Evolutionary conservation across 768 basidiomycete genomes (phyloP), one percentile per base, ranked within the genome.

Genomic region (Porpolomopsis calyptriformis): DNA sequence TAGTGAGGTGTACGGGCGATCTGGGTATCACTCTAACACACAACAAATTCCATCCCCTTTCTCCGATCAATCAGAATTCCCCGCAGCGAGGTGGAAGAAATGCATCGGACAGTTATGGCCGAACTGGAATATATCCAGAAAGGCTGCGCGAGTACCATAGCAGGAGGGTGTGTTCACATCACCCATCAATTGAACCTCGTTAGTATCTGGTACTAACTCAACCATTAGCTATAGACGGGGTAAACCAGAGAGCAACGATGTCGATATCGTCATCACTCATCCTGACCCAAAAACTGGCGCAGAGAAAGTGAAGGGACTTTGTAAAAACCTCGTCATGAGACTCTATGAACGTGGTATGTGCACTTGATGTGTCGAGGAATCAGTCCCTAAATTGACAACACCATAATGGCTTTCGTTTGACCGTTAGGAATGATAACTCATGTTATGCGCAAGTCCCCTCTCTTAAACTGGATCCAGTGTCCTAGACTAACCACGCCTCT

Each of bases 221-320:
- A 44, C 8, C 29, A 40, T 45, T 9, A 91, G 90, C 4, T 88
- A 92, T 63, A 78, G 93, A 23, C 68, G 92, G 46, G 92, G 92
- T 1, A 94, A 94, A 59, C 55, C 64, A 2, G 64, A 78, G 49
- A 87, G 83, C 56, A 87, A 84, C 55, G 92, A 96, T 57, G 80
- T 91, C 24, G 92, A 97, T 55, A 84, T 97, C 46, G 77, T 96
- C 1, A 83, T 94, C 57, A 85, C 81, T 27, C 86, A 92, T 55
- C 68, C 75, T 0, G 71, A 78, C 51, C 54, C 62, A 43, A 52
- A 60, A 35, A 60, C 56, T 4, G 74, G 71, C 7, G 66, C 56
- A 23, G 62, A 59, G 7, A 69, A 73, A 37, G 70, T 82, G n/a
- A 77, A 74, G 48, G 79, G 74, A 3, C 66, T 91, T 1, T 77